These are phyloP conservation scores for Kurtzmaniella quercitrusa DNA, from an alignment of 1,139 yeast genomes.

Conservation along the genomic window DNA sequence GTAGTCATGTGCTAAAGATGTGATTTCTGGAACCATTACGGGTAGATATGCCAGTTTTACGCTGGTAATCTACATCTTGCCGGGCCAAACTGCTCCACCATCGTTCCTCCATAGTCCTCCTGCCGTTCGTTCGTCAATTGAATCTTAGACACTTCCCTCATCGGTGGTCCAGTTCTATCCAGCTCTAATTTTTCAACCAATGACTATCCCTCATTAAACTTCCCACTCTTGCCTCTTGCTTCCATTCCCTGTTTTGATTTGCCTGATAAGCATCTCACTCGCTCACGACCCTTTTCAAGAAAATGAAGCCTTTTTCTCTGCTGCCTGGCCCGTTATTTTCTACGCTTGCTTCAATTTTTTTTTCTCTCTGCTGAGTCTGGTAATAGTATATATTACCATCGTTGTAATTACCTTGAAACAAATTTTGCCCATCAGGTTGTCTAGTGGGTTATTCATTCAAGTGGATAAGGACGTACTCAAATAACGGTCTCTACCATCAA, in stretches of 20 bases:
- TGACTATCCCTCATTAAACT: background rate
- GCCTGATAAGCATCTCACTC: constrained; percentile 1
- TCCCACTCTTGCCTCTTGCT: background rate
- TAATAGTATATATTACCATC: background rate
- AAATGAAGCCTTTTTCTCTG: background rate
- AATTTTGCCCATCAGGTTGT: background rate
- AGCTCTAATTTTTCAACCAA: too few species aligned
- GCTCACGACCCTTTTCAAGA: background rate
- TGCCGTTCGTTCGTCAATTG: too few species aligned
- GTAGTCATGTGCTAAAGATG: background rate
- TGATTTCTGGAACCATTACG: background rate
- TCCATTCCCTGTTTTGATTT: background rate
- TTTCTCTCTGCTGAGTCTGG: background rate
- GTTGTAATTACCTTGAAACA: background rate
- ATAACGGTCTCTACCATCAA: background rate
- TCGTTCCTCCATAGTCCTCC: too few species aligned
- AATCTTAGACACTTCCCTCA: too few species aligned
- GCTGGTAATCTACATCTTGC: too few species aligned
- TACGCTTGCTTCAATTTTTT: background rate
- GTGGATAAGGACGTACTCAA: background rate
- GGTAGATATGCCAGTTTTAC: background rate
- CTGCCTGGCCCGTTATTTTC: background rate
- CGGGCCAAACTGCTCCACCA: too few species aligned
- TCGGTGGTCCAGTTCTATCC: too few species aligned
- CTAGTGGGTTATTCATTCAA: background rate